These are phyloP conservation scores for Hylodesmum podocarpum DNA, from an alignment of 306 rosid genomes.

Conservation along the genomic window DNA sequence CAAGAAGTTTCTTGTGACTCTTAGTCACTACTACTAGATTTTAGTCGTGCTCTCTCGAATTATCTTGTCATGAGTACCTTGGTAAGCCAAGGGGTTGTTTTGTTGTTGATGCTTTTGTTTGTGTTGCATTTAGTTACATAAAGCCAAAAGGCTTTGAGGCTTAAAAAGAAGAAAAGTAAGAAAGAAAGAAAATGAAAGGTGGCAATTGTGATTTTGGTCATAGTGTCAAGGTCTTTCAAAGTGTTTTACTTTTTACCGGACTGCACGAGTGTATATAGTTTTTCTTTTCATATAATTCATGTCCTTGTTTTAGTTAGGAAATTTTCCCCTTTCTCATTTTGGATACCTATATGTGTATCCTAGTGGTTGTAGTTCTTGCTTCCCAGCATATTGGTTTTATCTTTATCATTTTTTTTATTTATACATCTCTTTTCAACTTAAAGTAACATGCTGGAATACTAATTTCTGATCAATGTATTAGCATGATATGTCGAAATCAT, in stretches of 20 bases:
- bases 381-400: constrained; percentile 9
- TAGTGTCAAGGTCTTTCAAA: no score
- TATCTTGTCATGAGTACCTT: no score
- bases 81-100: background rate
- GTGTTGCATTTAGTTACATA: background rate
- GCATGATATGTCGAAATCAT: constrained; percentile 41
- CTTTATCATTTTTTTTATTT: background rate
- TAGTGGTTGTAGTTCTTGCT: background rate
- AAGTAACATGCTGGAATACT: background rate
- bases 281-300: background rate
- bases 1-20: background rate
- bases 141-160: no score
- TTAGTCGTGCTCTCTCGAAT: constrained; percentile 1
- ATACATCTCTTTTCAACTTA: background rate
- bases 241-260: background rate
- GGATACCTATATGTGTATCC: background rate
- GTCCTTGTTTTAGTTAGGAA: background rate
- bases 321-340: constrained; percentile 4
- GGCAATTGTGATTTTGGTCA: no score
- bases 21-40: background rate
- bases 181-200: no score
- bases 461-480: constrained; percentile 22
- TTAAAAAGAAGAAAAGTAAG: no score
- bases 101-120: background rate
- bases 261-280: background rate